Percentiles rank a stretch among this genome's conserved stretches.
Evolutionary conservation across 2,329 filamentous ascomycete genomes (phyloP).

Genomic region (Camptophora hylomeconis): DNA sequence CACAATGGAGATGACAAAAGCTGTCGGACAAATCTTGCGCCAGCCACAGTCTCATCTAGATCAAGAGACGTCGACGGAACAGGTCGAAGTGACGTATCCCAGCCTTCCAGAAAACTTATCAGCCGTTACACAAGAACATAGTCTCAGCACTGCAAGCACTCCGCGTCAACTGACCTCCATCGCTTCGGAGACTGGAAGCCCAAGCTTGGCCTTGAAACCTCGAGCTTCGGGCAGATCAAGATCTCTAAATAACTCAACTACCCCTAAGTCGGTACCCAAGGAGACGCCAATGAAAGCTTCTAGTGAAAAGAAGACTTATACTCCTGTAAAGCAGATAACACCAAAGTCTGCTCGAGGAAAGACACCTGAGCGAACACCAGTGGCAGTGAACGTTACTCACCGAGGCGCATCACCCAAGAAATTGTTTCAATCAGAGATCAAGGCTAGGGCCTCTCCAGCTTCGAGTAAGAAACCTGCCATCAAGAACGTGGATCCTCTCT

Average conservation of each 20-base stretch:
- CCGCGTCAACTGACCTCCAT: conserved; percentile 20
- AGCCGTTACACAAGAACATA: too few species aligned
- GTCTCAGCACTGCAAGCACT: conserved; percentile 3
- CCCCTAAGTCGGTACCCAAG: conserved; percentile 21
- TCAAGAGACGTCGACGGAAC: background rate
- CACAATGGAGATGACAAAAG: conserved; percentile 56
- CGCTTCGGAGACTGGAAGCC: conserved; percentile 40
- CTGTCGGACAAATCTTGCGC: conserved; percentile 48
- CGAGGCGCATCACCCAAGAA: conserved; percentile 38
- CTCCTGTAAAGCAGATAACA: conserved; percentile 29
- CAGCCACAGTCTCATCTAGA: conserved; percentile 18
- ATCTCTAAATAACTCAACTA: conserved; percentile 31
- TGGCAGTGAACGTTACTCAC: conserved; percentile 29
- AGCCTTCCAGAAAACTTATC: too few species aligned
- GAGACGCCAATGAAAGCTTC: conserved; percentile 20
- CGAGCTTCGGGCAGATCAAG: conserved; percentile 34
- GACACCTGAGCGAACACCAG: conserved; percentile 38
- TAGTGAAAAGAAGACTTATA: conserved; percentile 22
- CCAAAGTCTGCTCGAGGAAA: conserved; percentile 32
- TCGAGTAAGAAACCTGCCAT: conserved; percentile 19
- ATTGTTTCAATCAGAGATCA: conserved; percentile 30
- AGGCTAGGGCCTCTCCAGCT: conserved; percentile 23
- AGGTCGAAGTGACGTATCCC: background rate
- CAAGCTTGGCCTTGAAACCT: conserved; percentile 40
- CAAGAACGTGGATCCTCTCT: conserved; percentile 31